Percentiles rank a stretch among this genome's conserved stretches.
These are phyloP conservation scores for Plantago ovata DNA, from an alignment of 257 asterid genomes.

Conservation along the genomic window DNA sequence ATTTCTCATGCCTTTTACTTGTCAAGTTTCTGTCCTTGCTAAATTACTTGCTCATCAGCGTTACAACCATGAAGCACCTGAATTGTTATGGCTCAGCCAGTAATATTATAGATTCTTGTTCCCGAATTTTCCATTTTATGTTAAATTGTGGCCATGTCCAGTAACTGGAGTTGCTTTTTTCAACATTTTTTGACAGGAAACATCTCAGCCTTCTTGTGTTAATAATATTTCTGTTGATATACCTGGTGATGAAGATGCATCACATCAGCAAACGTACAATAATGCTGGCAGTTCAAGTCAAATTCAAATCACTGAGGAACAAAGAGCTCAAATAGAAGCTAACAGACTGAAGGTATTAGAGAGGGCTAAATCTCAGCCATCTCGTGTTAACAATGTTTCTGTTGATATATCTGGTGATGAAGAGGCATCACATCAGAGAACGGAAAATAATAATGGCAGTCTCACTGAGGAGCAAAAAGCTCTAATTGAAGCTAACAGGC, in stretches of 20 bases:
- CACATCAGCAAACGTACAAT: conserved; percentile 11
- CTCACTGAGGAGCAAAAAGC: conserved; percentile 57
- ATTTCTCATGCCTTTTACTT: too few relatives aligned
- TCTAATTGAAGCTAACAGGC: conserved; percentile 72
- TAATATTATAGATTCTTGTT: not conserved
- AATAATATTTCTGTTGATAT: conserved; percentile 22
- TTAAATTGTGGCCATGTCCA: not conserved
- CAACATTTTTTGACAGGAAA: conserved; percentile 37
- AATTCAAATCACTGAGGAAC: conserved; percentile 41
- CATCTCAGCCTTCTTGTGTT: conserved; percentile 18
- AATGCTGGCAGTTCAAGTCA: conserved; percentile 19
- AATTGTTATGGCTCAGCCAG: not conserved
- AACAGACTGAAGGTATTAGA: conserved; percentile 66
- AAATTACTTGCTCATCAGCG: too few relatives aligned
- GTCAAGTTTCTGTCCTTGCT: too few relatives aligned
- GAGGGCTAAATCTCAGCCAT: conserved; percentile 64
- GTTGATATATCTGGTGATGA: conserved; percentile 24
- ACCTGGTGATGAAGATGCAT: conserved; percentile 24
- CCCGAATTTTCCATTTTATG: not conserved
- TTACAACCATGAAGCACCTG: too few relatives aligned
- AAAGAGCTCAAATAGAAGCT: conserved; percentile 70
- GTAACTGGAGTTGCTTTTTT: conserved; percentile 5
- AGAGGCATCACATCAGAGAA: conserved; percentile 20
- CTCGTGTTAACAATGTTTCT: conserved; percentile 17
- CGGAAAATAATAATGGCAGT: conserved; percentile 13